Base-by-base conservation (phyloP, 2,329 filamentous ascomycete species). In the Trichoderma pleuroti region DNA sequence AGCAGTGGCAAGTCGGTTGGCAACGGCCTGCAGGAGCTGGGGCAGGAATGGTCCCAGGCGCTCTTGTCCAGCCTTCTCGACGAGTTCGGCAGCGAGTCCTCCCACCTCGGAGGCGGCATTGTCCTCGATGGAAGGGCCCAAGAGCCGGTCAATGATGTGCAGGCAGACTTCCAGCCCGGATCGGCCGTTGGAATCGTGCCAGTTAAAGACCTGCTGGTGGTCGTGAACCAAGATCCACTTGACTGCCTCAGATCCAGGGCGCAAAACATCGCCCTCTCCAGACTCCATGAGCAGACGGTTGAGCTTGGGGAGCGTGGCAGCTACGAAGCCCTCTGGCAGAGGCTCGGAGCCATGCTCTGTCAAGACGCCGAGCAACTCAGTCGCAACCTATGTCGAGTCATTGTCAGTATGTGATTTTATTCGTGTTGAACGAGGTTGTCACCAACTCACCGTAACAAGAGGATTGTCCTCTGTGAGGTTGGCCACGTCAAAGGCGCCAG, bases 31-130 rank as follows among this genome's bases (percentile, higher is more conserved):
- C 5, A 99, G 87, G 26, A 99, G 89, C 79, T 97, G 93, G 52
- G 93, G 90, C 30, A 99, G 86, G 79, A 93, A 98, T 12, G 94
- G 94, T 0, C 96, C 96, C 12, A 99, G 89, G 68, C 93, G 90
- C 78, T 97, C 94, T 46, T 94, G 91, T 12, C 96, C 96, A 65
- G 95, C 96, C 82, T 96, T 97, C 81, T 98, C 95, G 1, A 99
- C 96, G 32, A 99, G 86, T 81, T 97, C 94, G 2, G 95, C 95
- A 5, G 96, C 96, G 74, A 99, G 88, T 18, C 94, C 93, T 75
- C 96, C 96, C 56, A 99, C 94, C 82, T 99, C 95, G n/a, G 94
- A 93, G 6, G 95, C 96, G 21, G 94, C 93, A 76, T 95, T 93
- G 77, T 99, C 96, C 76, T 97, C 92, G n/a, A 98, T 91, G 1